A percentile compares a stretch with the other conserved stretches of the same genome.
phyloP scores from a whole-genome alignment of 345 rosid species.

The Pugionium dolabratum region DNA sequence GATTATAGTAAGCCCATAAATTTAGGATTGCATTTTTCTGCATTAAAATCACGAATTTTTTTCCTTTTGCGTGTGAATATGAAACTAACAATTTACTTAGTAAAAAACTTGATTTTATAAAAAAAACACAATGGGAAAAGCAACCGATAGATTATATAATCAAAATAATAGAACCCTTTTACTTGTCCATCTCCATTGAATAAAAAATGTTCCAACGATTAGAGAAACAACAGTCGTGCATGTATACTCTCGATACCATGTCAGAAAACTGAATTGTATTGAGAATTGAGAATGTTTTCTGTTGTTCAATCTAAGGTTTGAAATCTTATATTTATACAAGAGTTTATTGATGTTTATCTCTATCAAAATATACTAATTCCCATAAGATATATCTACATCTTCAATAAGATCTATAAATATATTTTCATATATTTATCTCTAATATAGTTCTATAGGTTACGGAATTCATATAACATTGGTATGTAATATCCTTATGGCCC shows the following conservation, averaged over 20 bases:
- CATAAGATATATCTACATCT: too few relatives aligned
- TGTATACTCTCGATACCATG: too few relatives aligned
- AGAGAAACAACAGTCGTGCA: not conserved
- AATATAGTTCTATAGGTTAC: not conserved
- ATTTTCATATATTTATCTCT: too few relatives aligned
- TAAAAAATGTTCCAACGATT: not conserved
- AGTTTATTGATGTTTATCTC: too few relatives aligned
- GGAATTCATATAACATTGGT: conserved; percentile 1
- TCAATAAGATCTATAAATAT: too few relatives aligned
- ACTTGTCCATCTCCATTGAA: not conserved
- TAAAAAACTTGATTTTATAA: not conserved
- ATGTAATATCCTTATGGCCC: conserved; percentile 5
- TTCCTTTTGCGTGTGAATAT: not conserved
- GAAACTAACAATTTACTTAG: not conserved
- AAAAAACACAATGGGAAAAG: not conserved
- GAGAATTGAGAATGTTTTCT: too few relatives aligned
- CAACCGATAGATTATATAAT: not conserved
- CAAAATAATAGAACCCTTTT: conserved; percentile 1
- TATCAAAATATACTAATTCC: too few relatives aligned
- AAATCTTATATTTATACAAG: too few relatives aligned
- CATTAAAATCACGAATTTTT: not conserved
- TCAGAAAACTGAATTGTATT: too few relatives aligned
- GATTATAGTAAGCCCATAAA: not conserved
- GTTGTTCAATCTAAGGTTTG: too few relatives aligned
- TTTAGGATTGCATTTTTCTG: not conserved